Base-by-base conservation (phyloP, 2,329 filamentous ascomycete genomes). In the Xylaria sp. region DNA sequence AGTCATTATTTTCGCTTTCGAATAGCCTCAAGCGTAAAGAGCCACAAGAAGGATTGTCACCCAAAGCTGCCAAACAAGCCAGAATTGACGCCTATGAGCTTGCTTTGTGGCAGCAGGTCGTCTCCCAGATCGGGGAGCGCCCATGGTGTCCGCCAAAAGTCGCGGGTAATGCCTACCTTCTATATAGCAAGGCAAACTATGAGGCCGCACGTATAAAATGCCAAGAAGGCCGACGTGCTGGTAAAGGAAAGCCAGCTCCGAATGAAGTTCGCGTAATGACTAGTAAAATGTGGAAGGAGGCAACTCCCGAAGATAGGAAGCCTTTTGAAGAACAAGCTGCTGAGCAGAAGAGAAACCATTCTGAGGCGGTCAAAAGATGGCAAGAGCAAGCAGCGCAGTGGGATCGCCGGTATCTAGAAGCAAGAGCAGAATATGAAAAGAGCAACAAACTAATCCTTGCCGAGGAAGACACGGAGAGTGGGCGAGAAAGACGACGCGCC, bases 241-340 rank as follows among this genome's bases (percentile, higher is more conserved):
- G 88, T 36, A 90, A 89, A 60, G 88, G 88, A 11, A 90, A 91
- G 72, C 83, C 89, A 0, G 85, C 88, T 51, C 89, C 91, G 6
- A 97, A 93, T 75, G 93, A 97, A 76, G 92, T 98, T 64, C 92
- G 96, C 39, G 88, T 90, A 59, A 93, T 94, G 78, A 88, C 96
- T 9, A 94, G 94, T 32, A 91, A 92, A 77, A 94, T 96, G 90
- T 99, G 96, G 96, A 93, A 92, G 73, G 91, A 92, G 58, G 89
- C 92, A 0, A 81, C 85, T 1, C 84, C 89, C 5, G 92, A 92
- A 53, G 86, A 89, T 73, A 93, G 91, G 76, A 86, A 87, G 76
- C 94, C 94, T 0, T 98, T 92, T 75, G 86, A 94, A 57, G 90
- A 93, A 32, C 86, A 90, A 77, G 92, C 92, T 3, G 85, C 90